Evolutionary conservation across 2,329 filamentous ascomycete genomes (phyloP), one percentile per base, ranked within the genome.

Genomic region (Hypoxylon sp.): DNA sequence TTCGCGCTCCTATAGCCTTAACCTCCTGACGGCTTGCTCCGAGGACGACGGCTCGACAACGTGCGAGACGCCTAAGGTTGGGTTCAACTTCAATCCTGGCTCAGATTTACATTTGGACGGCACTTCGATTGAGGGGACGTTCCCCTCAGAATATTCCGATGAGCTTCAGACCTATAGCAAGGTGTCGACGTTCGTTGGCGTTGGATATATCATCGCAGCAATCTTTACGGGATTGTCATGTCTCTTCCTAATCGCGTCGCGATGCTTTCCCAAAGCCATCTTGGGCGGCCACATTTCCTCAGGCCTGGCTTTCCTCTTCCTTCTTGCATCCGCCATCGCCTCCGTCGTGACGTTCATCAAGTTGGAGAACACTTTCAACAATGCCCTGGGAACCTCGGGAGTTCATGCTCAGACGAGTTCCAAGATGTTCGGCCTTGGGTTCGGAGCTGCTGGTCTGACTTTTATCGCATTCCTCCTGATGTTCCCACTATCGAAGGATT

Each of bases 1-100:
- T 51, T 67, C 77, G 6, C 45, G 61, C 12, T 71, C 59, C 16
- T 79, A 79, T 69, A 75, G 70, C 23, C 59, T 79, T 61, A 70
- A 74, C 29, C 73, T 79, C 29, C 68, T 80, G 25, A 77, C 78
- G 2, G 70, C 73, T 2, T 80, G 79, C 63, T 71, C 73, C 11
- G 68, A 72, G 25, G 59, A 71, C 53, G 67, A 68, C 9, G 69
- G 65, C 14, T 41, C 54, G 16, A 69, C 71, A 6, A 65, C 66
- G 1, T 80, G 78, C 71, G 64, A 67, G 23, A 16, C 63, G 16
- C 74, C 77, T 3, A 62, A 63, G 21, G 43, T 79, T 61, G 74
- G 75, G 21, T 76, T 74, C 54, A 60, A 45, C 47, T 79, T 80
- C 65, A 65, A 77, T 61, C 77, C 78, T 1, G 59, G 64, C n/a